Evolutionary conservation across 2,329 filamentous ascomycete genomes (phyloP).

Genomic region (Blumeria graminis): DNA sequence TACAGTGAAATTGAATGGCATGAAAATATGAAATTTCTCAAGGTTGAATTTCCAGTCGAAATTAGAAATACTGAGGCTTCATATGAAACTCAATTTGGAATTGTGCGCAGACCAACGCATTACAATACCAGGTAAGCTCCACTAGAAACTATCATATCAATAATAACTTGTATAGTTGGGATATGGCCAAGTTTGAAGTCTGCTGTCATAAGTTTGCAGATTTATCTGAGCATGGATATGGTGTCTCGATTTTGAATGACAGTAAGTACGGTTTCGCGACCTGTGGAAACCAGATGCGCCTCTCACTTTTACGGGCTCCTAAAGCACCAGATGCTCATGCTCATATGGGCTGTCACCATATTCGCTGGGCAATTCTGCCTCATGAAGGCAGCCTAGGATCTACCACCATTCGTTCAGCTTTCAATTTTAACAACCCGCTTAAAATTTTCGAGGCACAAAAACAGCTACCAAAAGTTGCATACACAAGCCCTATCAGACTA

Average conservation of each 20-base stretch:
- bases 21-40: conserved; percentile 92
- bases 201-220: conserved; percentile 92
- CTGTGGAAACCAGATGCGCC: conserved; percentile 65
- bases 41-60: conserved; percentile 92
- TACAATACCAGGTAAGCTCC: conserved; percentile 64
- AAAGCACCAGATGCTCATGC: conserved; percentile 86
- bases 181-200: conserved; percentile 95
- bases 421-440: conserved; percentile 74
- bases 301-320: conserved; percentile 63
- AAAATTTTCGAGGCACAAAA: conserved; percentile 23
- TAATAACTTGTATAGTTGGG: conserved; percentile 34
- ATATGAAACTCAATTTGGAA: conserved; percentile 86
- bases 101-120: conserved; percentile 74
- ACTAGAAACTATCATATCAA: background rate
- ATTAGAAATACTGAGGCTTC: conserved; percentile 75
- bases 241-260: conserved; percentile 83
- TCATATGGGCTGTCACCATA: conserved; percentile 75
- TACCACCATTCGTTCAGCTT: conserved; percentile 57
- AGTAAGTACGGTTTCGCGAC: conserved; percentile 93
- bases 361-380: conserved; percentile 77
- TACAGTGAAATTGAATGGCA: conserved; percentile 84
- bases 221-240: conserved; percentile 66
- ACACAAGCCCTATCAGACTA: conserved; percentile 36
- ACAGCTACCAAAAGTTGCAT: conserved; percentile 19
- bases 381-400: conserved; percentile 50